phyloP scores from a whole-genome alignment of 257 asterid species.

The Rauvolfia tetraphylla region DNA sequence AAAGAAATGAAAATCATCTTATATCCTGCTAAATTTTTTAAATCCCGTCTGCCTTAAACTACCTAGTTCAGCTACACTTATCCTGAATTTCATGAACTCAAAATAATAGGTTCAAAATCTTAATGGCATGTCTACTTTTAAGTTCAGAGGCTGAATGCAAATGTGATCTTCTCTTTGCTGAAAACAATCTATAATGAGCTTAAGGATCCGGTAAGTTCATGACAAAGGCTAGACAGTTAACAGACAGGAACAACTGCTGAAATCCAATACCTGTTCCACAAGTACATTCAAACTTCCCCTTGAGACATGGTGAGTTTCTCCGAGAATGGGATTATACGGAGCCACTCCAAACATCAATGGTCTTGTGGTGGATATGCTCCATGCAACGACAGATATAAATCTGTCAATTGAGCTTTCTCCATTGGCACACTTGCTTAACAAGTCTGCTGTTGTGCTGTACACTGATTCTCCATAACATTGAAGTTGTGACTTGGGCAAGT shows the following conservation, averaged over 20 bases:
- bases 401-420: constrained; percentile 48
- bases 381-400: constrained; percentile 55
- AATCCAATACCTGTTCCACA: constrained; percentile 59
- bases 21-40: no score
- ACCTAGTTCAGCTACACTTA: no score
- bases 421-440: constrained; percentile 51
- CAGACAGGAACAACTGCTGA: neutral
- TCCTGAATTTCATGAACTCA: no score
- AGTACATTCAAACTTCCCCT: constrained; percentile 57
- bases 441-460: constrained; percentile 40
- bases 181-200: neutral
- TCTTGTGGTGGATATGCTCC: constrained; percentile 75
- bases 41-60: no score
- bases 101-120: no score
- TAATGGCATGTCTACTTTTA: no score
- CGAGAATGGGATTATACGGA: constrained; percentile 87
- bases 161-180: no score
- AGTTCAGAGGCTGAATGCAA: no score
- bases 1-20: no score
- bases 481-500: constrained; percentile 88
- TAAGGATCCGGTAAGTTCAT: no score
- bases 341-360: constrained; percentile 76
- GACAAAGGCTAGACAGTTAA: no score
- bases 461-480: constrained; percentile 78
- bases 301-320: constrained; percentile 93